Percentiles rank a stretch among this genome's conserved stretches.
Evolutionary conservation across 345 rosid species (phyloP).

Genomic region (Salix exigua): DNA sequence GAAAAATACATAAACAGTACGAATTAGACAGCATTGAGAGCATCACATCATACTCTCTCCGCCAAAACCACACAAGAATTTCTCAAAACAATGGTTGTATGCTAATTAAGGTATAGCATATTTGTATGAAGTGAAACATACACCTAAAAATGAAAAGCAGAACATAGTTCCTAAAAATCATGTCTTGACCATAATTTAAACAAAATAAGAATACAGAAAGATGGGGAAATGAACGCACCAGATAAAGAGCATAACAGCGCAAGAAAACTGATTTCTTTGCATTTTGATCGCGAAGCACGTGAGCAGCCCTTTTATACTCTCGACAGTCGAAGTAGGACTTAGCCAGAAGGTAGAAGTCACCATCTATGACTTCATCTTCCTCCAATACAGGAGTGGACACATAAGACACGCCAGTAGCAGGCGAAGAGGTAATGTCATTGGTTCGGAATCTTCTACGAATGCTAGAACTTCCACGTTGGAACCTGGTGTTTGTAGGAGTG

Average conservation of each 20-base stretch:
- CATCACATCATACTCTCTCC: too few species aligned
- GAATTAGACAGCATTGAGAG: too few species aligned
- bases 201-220: neutral
- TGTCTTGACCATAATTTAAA: neutral
- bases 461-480: slow-evolving; percentile 97
- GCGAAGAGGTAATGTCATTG: slow-evolving; percentile 66
- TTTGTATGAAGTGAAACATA: too few species aligned
- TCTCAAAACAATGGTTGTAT: too few species aligned
- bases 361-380: slow-evolving; percentile 73
- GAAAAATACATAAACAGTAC: too few species aligned
- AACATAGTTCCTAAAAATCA: neutral
- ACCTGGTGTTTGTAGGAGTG: slow-evolving; percentile 89
- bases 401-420: slow-evolving; percentile 61
- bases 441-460: slow-evolving; percentile 79
- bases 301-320: slow-evolving; percentile 81
- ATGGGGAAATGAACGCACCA: slow-evolving; percentile 44
- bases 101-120: too few species aligned
- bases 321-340: slow-evolving; percentile 87
- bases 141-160: too few species aligned
- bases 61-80: too few species aligned
- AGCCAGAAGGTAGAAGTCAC: slow-evolving; percentile 83
- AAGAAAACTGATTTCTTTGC: slow-evolving; percentile 80
- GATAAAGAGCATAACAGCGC: slow-evolving; percentile 84
- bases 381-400: slow-evolving; percentile 74
- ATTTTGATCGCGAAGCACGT: slow-evolving; percentile 70